Base-by-base conservation (phyloP, 2,329 filamentous ascomycete genomes). In the Paraconiothyrium sp. region DNA sequence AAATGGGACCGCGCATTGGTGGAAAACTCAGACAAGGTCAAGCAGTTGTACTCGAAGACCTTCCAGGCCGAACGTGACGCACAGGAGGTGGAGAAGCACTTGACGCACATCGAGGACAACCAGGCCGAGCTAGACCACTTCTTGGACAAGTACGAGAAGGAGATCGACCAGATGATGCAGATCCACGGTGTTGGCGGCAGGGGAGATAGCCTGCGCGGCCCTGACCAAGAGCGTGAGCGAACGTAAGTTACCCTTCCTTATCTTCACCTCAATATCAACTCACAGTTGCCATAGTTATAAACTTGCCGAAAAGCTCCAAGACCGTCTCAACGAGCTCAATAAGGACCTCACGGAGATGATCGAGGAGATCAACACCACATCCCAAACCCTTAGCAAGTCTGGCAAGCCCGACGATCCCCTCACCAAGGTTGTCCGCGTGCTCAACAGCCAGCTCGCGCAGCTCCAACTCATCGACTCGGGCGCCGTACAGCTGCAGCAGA, bases 271-370 rank as follows among this genome's bases (percentile, higher is more conserved):
- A 5, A 2, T 32, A 62, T 27, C 61, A 59, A 49, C 71, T 79
- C 55, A 80, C 67, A 47, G 20, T 10, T 24, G 20, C 14, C 57
- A 56, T 68, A 88, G 85, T 35, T 89, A 98, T 83, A 96, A 97
- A 85, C 84, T 96, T 56, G 95, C 95, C 1, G 95, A 99, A 84
- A 95, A 93, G 79, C 86, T 97, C 67, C 93, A 93, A 11, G 92
- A 97, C 75, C 89, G 92, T 67, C 84, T 99, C 67, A 94, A 97
- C 60, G 93, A 97, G 71, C 96, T 98, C 88, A 93, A 93, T 74
- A 92, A 93, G 76, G 93, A 97, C 76, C 84, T 99, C 65, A 89
- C 89, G 51, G 94, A 93, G 81, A 98, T 99, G 93, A 97, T 99
- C 71, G 94, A 97, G 76, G 95, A 98, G 80, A 97, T 99, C 76